Evolutionary conservation across 2,329 filamentous ascomycete genomes (phyloP).

Genomic region (Paracamarosporium sp.): DNA sequence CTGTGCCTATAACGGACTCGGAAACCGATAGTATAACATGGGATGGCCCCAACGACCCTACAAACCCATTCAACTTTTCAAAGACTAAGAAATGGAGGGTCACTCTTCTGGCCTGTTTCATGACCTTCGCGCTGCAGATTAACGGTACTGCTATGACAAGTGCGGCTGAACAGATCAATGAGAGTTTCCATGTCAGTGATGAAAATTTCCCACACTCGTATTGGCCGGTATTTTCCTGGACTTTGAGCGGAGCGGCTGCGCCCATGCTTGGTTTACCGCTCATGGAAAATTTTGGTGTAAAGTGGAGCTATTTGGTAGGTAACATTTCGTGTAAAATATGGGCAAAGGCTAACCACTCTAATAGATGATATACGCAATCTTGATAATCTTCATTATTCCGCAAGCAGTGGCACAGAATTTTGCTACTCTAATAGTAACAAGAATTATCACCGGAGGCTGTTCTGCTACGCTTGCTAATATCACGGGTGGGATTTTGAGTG

Average conservation of each 20-base stretch:
- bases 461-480: constrained; percentile 53
- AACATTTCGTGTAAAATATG: not conserved
- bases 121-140: constrained; percentile 43
- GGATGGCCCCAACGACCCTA: constrained; percentile 28
- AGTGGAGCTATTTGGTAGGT: constrained; percentile 51
- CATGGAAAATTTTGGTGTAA: constrained; percentile 54
- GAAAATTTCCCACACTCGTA: constrained; percentile 49
- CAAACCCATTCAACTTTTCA: constrained; percentile 52
- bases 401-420: constrained; percentile 54
- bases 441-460: constrained; percentile 53
- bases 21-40: constrained; percentile 19
- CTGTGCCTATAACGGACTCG: no score
- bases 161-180: constrained; percentile 43
- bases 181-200: constrained; percentile 49
- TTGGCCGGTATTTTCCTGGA: constrained; percentile 52
- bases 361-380: constrained; percentile 45
- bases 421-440: constrained; percentile 52
- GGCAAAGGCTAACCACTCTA: constrained; percentile 10
- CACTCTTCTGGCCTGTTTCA: constrained; percentile 52
- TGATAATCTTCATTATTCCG: constrained; percentile 52
- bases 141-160: constrained; percentile 43
- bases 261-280: constrained; percentile 51
- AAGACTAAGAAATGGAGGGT: constrained; percentile 50
- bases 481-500: constrained; percentile 41
- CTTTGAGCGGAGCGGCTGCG: constrained; percentile 50